Evolutionary conservation across 768 basidiomycete genomes (phyloP).

Genomic region (Suillus weaverae): DNA sequence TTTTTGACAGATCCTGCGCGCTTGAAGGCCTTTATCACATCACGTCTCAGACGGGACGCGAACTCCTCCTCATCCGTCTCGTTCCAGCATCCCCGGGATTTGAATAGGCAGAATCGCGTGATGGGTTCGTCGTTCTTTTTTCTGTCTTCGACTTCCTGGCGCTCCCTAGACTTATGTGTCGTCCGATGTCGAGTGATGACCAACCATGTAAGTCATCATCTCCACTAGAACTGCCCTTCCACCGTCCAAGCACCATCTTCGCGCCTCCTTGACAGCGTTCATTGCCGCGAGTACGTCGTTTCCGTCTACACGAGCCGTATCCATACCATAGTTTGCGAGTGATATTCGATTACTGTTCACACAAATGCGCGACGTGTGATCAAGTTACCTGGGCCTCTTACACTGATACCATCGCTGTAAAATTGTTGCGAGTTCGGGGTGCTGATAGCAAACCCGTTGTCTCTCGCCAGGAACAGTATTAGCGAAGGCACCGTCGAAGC

Average conservation of each 20-base stretch:
- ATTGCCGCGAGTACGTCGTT: constrained; percentile 90
- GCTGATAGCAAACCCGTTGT: constrained; percentile 94
- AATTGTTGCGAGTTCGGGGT: constrained; percentile 89
- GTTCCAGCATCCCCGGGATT: constrained; percentile 84
- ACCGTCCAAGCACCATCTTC: constrained; percentile 69
- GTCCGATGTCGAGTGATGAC: constrained; percentile 95
- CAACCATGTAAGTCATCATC: constrained; percentile 90
- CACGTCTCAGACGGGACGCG: constrained; percentile 63
- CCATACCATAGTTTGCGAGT: constrained; percentile 65
- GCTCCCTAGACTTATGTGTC: constrained; percentile 91
- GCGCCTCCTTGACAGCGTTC: constrained; percentile 70
- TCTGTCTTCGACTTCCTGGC: constrained; percentile 88
- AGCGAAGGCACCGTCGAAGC: constrained; percentile 77
- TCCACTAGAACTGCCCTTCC: constrained; percentile 83
- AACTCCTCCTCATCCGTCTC: constrained; percentile 72
- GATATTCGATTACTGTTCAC: not conserved
- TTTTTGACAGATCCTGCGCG: constrained; percentile 70
- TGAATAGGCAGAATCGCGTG: constrained; percentile 75
- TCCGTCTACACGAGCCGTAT: constrained; percentile 90
- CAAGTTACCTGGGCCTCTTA: constrained; percentile 70
- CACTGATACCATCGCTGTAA: constrained; percentile 89
- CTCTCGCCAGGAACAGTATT: constrained; percentile 71
- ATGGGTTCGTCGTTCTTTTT: constrained; percentile 91
- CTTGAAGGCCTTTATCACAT: constrained; percentile 78
- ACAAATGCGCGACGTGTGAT: not conserved